Conservation (phyloP, 768 basidiomycete genomes). For the Astraeus odoratus region DNA sequence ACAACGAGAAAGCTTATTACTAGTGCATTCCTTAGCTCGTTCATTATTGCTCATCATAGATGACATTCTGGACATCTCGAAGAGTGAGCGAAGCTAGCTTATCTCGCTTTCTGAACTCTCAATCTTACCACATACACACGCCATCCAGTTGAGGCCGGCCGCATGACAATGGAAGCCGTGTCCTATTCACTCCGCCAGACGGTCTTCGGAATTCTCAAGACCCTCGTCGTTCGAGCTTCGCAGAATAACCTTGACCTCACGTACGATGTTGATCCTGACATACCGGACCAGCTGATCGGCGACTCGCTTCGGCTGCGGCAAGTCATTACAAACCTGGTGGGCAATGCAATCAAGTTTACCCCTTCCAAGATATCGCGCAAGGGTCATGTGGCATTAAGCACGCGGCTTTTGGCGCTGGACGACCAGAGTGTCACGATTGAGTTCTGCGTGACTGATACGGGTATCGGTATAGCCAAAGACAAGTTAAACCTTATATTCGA, state of each 20-base stretch:
- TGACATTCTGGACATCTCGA: slow-evolving; percentile 98
- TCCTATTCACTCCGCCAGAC: slow-evolving; percentile 96
- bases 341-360: slow-evolving; percentile 97
- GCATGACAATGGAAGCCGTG: slow-evolving; percentile 99
- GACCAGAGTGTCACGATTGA: slow-evolving; percentile 85
- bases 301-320: slow-evolving; percentile 92
- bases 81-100: slow-evolving; percentile 65
- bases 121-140: slow-evolving; percentile 8
- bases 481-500: slow-evolving; percentile 98
- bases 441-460: slow-evolving; percentile 96
- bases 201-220: slow-evolving; percentile 96
- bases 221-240: slow-evolving; percentile 92
- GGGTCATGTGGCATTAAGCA: slow-evolving; percentile 88
- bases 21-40: slow-evolving; percentile 91
- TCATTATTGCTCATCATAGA: slow-evolving; percentile 95
- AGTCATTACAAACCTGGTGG: slow-evolving; percentile 92
- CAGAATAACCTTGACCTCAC: slow-evolving; percentile 96
- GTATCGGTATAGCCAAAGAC: slow-evolving; percentile 98
- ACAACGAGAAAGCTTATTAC: slow-evolving; percentile 90
- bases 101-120: background rate
- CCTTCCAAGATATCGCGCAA: slow-evolving; percentile 70
- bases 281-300: slow-evolving; percentile 95
- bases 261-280: slow-evolving; percentile 91
- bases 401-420: slow-evolving; percentile 69
- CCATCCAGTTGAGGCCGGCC: slow-evolving; percentile 85